Evolutionary conservation across 257 asterid genomes (phyloP).

Genomic region (Misopates orontium): DNA sequence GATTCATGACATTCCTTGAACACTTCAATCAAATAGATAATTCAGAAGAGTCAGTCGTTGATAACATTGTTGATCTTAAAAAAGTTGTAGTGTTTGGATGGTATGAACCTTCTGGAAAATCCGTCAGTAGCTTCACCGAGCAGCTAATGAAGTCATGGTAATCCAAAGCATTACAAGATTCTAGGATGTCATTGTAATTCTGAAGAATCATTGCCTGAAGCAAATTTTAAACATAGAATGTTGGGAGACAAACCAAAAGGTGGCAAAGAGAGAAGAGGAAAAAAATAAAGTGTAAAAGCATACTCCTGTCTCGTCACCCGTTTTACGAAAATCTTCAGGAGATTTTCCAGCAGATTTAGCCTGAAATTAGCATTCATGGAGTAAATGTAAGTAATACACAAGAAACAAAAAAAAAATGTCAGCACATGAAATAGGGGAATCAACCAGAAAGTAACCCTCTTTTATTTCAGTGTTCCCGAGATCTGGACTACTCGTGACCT

Average conservation of each 20-base stretch:
- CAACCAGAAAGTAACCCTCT: neutral
- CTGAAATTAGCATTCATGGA: slow-evolving; percentile 43
- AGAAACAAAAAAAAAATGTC: slow-evolving; percentile 18
- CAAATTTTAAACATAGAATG: slow-evolving; percentile 31
- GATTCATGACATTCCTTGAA: slow-evolving; percentile 69
- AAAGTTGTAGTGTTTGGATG: slow-evolving; percentile 18
- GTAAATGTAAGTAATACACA: slow-evolving; percentile 20
- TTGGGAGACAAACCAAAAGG: slow-evolving; percentile 25
- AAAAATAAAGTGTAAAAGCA: slow-evolving; percentile 31
- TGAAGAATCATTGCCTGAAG: slow-evolving; percentile 80
- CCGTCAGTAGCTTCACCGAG: slow-evolving; percentile 75
- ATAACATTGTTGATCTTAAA: slow-evolving; percentile 16
- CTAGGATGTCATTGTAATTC: slow-evolving; percentile 66
- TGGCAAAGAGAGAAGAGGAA: slow-evolving; percentile 18
- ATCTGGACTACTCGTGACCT: slow-evolving; percentile 15
- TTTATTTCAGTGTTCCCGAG: neutral
- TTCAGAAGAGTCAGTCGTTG: slow-evolving; percentile 24
- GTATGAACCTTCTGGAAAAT: slow-evolving; percentile 85
- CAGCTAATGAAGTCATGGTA: slow-evolving; percentile 89
- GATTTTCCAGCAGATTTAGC: slow-evolving; percentile 91
- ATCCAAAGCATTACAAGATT: slow-evolving; percentile 94
- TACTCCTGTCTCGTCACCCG: slow-evolving; percentile 80
- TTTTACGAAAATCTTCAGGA: slow-evolving; percentile 61
- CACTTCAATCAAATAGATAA: slow-evolving; percentile 45
- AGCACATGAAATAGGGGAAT: neutral